Evolutionary conservation across 1,139 yeast species (phyloP).

Genomic region (Geotrichum klebahnii): DNA sequence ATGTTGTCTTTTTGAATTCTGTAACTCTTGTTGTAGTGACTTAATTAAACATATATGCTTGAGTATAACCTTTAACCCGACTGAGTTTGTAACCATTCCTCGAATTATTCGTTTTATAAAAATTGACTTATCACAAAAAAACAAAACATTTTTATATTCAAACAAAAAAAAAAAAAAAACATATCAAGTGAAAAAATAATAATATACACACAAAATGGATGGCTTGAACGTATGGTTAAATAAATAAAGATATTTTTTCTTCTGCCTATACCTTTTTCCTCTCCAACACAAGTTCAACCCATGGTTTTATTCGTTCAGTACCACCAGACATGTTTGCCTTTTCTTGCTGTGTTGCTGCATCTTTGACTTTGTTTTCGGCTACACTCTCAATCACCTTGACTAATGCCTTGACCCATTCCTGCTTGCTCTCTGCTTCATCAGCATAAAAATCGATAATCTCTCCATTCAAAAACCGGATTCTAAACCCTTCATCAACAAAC

Average conservation of each 20-base stretch:
- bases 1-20: too few relatives aligned
- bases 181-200: slow-evolving; percentile 1
- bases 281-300: slow-evolving; percentile 37
- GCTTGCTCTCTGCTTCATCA: slow-evolving; percentile 50
- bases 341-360: slow-evolving; percentile 17
- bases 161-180: not conserved
- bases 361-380: slow-evolving; percentile 6
- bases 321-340: slow-evolving; percentile 24
- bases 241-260: not conserved
- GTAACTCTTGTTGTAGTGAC: too few relatives aligned
- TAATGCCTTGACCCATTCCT: slow-evolving; percentile 45
- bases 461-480: slow-evolving; percentile 60
- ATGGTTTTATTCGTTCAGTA: slow-evolving; percentile 31
- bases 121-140: too few relatives aligned
- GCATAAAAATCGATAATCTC: slow-evolving; percentile 68
- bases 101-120: too few relatives aligned
- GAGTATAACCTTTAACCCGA: too few relatives aligned
- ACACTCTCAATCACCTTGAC: slow-evolving; percentile 25
- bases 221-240: not conserved
- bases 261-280: not conserved
- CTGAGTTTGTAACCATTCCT: too few relatives aligned
- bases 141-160: not conserved
- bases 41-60: too few relatives aligned
- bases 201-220: not conserved
- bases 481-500: slow-evolving; percentile 42